Evolutionary conservation across 2,329 filamentous ascomycete species (phyloP).

Genomic region (Sphaerostilbella broomeana): DNA sequence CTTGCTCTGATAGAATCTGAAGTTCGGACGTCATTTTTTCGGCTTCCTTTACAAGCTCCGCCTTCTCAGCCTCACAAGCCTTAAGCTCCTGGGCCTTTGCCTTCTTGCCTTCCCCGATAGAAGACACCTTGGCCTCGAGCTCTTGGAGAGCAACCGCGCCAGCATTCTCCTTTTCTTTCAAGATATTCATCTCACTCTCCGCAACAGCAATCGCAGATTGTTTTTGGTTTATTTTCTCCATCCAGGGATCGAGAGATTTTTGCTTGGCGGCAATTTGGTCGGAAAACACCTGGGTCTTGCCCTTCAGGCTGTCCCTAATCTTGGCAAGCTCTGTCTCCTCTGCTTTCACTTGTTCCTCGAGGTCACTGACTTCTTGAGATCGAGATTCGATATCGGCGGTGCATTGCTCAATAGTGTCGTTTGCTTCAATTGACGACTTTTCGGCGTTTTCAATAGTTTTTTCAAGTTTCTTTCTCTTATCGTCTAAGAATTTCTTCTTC

Average conservation of each 20-base stretch:
- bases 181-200: conserved; percentile 87
- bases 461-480: conserved; percentile 91
- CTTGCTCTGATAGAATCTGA: conserved; percentile 63
- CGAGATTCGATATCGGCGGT: conserved; percentile 71
- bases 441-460: conserved; percentile 77
- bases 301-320: conserved; percentile 85
- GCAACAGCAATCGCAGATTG: conserved; percentile 90
- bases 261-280: conserved; percentile 90
- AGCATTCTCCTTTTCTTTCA: conserved; percentile 82
- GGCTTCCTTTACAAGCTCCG: conserved; percentile 66
- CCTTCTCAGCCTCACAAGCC: conserved; percentile 66
- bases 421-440: conserved; percentile 65
- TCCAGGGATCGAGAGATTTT: conserved; percentile 93
- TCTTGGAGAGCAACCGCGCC: conserved; percentile 80
- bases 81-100: conserved; percentile 70
- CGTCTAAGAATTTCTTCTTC: conserved; percentile 86
- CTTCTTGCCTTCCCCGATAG: conserved; percentile 63
- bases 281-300: conserved; percentile 91
- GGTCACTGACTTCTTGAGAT: conserved; percentile 62
- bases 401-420: conserved; percentile 72
- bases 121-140: conserved; percentile 68
- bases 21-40: conserved; percentile 66
- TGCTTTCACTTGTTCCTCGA: conserved; percentile 68
- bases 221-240: conserved; percentile 93
- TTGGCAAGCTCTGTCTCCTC: conserved; percentile 76